These are phyloP conservation scores for Amorphotheca resinae DNA, from an alignment of 495 filamentous ascomycete genomes.

Conservation along the genomic window DNA sequence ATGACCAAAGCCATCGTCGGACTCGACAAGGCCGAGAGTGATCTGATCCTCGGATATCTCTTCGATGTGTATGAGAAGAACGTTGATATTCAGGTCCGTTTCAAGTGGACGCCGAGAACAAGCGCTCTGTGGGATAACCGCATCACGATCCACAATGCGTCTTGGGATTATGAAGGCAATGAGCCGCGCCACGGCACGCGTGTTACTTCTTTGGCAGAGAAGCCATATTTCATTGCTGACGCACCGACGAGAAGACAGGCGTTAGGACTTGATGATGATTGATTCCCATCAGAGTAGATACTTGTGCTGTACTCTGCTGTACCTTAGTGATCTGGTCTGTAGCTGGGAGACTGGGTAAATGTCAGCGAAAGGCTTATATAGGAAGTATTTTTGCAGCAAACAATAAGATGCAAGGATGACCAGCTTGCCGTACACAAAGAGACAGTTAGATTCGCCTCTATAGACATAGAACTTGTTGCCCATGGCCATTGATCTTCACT, in stretches of 20 bases:
- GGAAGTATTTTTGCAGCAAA: too few species aligned
- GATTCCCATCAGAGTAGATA: too few species aligned
- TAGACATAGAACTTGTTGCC: too few species aligned
- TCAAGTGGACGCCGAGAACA: constrained; percentile 50
- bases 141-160: constrained; percentile 56
- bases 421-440: too few species aligned
- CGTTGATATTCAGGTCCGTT: constrained; percentile 65
- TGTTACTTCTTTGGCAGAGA: constrained; percentile 54
- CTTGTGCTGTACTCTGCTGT: too few species aligned
- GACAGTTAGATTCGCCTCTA: too few species aligned
- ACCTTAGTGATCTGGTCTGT: too few species aligned
- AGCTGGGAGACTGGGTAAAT: too few species aligned
- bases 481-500: too few species aligned
- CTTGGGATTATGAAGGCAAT: constrained; percentile 42
- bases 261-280: constrained; percentile 17
- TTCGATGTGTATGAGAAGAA: constrained; percentile 53
- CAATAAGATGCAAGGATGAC: too few species aligned
- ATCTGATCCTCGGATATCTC: constrained; percentile 49
- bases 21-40: constrained; percentile 51
- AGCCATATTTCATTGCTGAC: constrained; percentile 51
- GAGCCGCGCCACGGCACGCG: constrained; percentile 47
- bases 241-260: constrained; percentile 46
- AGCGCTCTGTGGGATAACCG: constrained; percentile 75
- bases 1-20: constrained; percentile 56
- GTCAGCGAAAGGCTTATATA: too few species aligned